Evolutionary conservation across 179 eudicot genomes (phyloP).

Genomic region (Beta macrorhiza): DNA sequence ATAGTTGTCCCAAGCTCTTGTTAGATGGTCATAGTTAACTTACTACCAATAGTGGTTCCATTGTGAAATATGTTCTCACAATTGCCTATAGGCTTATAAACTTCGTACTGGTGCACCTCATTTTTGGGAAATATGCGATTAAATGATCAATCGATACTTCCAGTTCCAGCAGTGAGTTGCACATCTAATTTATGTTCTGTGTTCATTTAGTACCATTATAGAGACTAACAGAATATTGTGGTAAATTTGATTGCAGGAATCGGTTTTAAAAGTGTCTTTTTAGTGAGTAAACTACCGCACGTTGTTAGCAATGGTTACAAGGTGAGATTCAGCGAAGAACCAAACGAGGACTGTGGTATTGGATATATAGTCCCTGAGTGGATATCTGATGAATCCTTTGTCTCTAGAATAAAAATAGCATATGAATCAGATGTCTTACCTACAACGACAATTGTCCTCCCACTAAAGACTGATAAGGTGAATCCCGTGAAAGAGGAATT

Average conservation of each 20-base stretch:
- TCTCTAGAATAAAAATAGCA: constrained; percentile 28
- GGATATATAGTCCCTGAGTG: constrained; percentile 48
- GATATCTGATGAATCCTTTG: constrained; percentile 27
- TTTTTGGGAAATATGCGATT: no score
- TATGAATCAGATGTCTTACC: constrained; percentile 38
- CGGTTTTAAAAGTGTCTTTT: constrained; percentile 42
- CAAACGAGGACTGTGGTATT: constrained; percentile 32
- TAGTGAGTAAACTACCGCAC: constrained; percentile 28
- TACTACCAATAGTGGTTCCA: no score
- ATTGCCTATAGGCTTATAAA: no score
- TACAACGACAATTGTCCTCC: constrained; percentile 39
- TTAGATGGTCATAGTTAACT: no score
- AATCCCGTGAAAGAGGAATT: constrained; percentile 38
- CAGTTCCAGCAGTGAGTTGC: no score
- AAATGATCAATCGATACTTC: no score
- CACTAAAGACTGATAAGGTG: constrained; percentile 38
- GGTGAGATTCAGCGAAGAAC: constrained; percentile 41
- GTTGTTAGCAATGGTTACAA: constrained; percentile 40
- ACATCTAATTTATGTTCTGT: no score
- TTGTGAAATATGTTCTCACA: no score
- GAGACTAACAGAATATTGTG: not conserved
- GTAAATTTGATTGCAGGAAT: constrained; percentile 26
- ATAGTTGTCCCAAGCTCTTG: no score
- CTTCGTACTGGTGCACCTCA: no score
- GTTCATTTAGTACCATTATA: no score